A percentile compares a stretch with the other conserved stretches of the same genome.
These are phyloP conservation scores for Pilobolus umbonatus DNA, from an alignment of 192 early-diverging fungal genomes.

Conservation along the genomic window DNA sequence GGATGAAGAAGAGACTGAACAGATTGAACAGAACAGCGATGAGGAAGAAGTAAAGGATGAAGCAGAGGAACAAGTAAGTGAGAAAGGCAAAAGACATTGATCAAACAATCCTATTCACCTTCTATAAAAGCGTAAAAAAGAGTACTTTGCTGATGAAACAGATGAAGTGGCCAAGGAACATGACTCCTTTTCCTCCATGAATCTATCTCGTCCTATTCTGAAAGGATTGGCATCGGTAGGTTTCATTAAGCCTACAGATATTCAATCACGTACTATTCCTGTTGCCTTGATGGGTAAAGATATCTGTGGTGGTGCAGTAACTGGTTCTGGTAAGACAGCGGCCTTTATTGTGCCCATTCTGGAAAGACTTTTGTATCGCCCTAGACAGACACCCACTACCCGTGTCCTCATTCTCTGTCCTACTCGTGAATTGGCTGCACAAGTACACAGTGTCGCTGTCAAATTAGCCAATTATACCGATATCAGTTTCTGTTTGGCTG, in stretches of 20 bases:
- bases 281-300: slow-evolving; percentile 93
- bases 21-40: slow-evolving; percentile 37
- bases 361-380: slow-evolving; percentile 90
- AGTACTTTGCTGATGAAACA: slow-evolving; percentile 53
- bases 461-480: slow-evolving; percentile 87
- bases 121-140: slow-evolving; percentile 48
- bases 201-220: slow-evolving; percentile 92
- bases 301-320: slow-evolving; percentile 96
- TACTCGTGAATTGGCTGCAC: slow-evolving; percentile 96
- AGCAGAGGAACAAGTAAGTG: slow-evolving; percentile 25
- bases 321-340: slow-evolving; percentile 97
- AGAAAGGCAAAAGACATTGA: background rate
- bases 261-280: slow-evolving; percentile 91
- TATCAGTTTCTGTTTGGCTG: slow-evolving; percentile 80
- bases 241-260: slow-evolving; percentile 89
- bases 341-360: slow-evolving; percentile 95
- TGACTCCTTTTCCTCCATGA: slow-evolving; percentile 88
- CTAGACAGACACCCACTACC: slow-evolving; percentile 69
- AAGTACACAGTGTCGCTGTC: slow-evolving; percentile 88
- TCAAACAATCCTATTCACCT: background rate
- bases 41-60: slow-evolving; percentile 33
- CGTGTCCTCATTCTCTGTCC: slow-evolving; percentile 92
- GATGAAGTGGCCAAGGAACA: slow-evolving; percentile 40
- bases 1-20: slow-evolving; percentile 42
- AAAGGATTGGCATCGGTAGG: slow-evolving; percentile 86